Evolutionary conservation across 2,329 filamentous ascomycete genomes (phyloP), one percentile per base, ranked within the genome.

Genomic region (Colletotrichum sp.): DNA sequence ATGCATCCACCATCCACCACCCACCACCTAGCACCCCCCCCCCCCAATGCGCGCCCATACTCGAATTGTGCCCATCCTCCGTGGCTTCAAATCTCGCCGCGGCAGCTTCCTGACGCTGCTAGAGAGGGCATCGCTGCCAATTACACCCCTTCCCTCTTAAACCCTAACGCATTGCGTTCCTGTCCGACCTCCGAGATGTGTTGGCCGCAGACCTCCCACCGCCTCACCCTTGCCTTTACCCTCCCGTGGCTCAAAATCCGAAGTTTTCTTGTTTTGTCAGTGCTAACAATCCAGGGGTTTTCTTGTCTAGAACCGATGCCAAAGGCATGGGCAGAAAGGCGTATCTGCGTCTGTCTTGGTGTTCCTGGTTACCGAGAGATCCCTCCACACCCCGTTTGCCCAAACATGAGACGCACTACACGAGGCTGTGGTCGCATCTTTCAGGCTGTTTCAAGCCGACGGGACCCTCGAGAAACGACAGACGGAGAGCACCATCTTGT

Each of bases 51-150:
- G 58, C 43, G 43, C 32, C 71, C 72, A 74, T 71, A 71, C 72
- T 74, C 60, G 52, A 71, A 74, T 43, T 34, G 67, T 71, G 61
- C 67, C 67, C 72, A 66, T 66, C 36, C 52, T 66, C 67, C 72
- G 52, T 61, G 52, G 67, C 32, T 61, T 28, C 55, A n/a, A 70
- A 64, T 65, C 52, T 71, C 52, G 71, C 60, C 18, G 48, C 34
- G 71, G 36, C 55, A 48, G 43, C 30, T 56, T 36, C 67, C 66
- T 60, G 32, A 34, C 13, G 55, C 12, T 55, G 15, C 8, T 55
- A 6, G 55, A 36, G 55, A 52, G 32, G 62, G 48, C 38, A 43
- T 71, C 69, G 24, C 32, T 43, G n/a, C 65, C 30, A 13, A 13
- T 48, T n/a, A 30, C 48, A 56, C n/a, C n/a, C n/a, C 48, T 36